Base-by-base conservation (phyloP, 495 filamentous ascomycete species). In the Penicillium canariense region DNA sequence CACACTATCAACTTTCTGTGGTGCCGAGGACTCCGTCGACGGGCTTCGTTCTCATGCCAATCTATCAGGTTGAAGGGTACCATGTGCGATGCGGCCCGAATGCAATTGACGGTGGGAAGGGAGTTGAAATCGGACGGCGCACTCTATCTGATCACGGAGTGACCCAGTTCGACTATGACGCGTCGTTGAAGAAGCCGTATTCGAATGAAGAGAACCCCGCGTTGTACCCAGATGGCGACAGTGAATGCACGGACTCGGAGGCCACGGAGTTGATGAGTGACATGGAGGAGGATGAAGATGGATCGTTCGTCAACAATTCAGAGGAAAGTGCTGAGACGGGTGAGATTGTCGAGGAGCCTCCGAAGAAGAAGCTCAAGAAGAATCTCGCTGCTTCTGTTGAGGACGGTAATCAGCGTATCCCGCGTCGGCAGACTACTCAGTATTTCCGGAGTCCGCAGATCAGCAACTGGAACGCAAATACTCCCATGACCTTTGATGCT, bases 21-120 rank as follows among this genome's bases (percentile, higher is more conserved):
- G 18, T 61, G 0, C 54, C 58, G 1, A 48, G 15, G 14, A 32
- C 17, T 11, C 23, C 15, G 31, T n/a, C 22, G 0, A n/a, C 22
- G 11, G 48, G 45, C 5, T 48, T 50, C 10, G 17, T 23, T 8
- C 15, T 60, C 6, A 18, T n/a, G 8, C 50, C 58, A 6, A 23
- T 64, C 22, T 55, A 44, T 26, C 23, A 7, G 8, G 11, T 57
- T 11, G 30, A 8, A 0, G 61, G 61, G 7, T 64, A 64, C 50
- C 43, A 60, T 5, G 36, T 42, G 8, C 42, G 25, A 1, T 56
- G 54, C 47, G 61, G 61, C 15, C 60, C 60, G 17, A 38, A 38
- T 11, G 23, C 18, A 7, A 22, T 4, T 3, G 25, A 9, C n/a
- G 22, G 32, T 26, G 30, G 34, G 4, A 26, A 18, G 14, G 35